Evolutionary conservation across 345 rosid species (phyloP), one percentile per base, ranked within the genome.

Genomic region (Streptanthus diversifolius): DNA sequence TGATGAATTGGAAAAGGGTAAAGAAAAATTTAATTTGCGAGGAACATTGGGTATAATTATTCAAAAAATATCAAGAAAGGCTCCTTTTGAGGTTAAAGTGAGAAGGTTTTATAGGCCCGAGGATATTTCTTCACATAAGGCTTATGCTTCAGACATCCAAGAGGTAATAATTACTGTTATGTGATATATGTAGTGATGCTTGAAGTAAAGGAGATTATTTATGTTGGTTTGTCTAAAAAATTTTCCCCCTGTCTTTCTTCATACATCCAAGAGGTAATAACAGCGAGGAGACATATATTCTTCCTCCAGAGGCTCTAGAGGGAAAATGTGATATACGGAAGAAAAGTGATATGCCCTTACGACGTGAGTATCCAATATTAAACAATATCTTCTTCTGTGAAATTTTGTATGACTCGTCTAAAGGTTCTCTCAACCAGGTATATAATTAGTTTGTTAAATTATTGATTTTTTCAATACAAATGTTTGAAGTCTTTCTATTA

Each of bases 301-400:
- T 92, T 22, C 59, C 80, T 30, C 74, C 83, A 15, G 80, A 40
- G 57, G 71, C 74, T 33, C 62, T 92, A 69, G 80, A 82, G 81
- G 96, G 98, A 18, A 92, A 87, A 72, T 92, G 98, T 80, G 91
- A 90, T 74, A 86, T 92, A 49, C 83, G 87, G 80, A 87, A 79
- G 86, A 92, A 83, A 74, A 58, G 8, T 60, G 89, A 92, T 61
- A 25, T 92, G 76, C 88, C 90, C 1, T 29, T 79, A 29, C 41
- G 57, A 65, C 67, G 56, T 68, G 70, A 71, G 52, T 80, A 83
- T 70, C 80, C 79, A 40, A 79, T 85, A 55, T 83, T 74, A 80
- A 81, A 88, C 36, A 85, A 92, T 57, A 73, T 83, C 33, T 92
- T 90, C 86, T 92, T 84, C 63, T 92, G 98, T 66, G 96, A 92